phyloP scores from a whole-genome alignment of 2,329 filamentous ascomycete genomes.

The Tympanopsis confertula region DNA sequence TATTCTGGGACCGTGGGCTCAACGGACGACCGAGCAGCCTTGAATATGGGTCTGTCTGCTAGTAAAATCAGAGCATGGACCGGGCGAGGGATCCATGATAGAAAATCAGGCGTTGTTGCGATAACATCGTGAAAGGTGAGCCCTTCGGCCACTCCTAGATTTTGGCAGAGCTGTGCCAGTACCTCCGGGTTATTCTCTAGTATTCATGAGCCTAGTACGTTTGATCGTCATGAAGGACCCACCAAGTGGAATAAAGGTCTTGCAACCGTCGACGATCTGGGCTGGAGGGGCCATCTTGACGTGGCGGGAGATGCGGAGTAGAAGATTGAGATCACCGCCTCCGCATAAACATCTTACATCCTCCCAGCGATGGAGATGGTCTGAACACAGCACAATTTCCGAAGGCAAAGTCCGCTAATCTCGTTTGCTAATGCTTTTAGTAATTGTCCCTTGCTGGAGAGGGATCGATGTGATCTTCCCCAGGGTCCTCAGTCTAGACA shows the following conservation, averaged over 20 bases:
- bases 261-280: not conserved
- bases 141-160: not conserved
- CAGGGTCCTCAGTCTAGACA: too few relatives aligned
- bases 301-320: too few relatives aligned
- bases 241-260: not conserved
- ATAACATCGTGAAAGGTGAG: not conserved
- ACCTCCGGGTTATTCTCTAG: not conserved
- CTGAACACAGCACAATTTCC: too few relatives aligned
- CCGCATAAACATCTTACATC: too few relatives aligned
- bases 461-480: too few relatives aligned
- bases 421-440: too few relatives aligned
- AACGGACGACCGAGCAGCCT: not conserved
- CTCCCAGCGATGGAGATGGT: too few relatives aligned
- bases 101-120: not conserved
- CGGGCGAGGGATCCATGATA: not conserved
- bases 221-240: not conserved
- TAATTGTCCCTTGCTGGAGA: too few relatives aligned
- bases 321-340: too few relatives aligned
- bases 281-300: too few relatives aligned
- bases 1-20: not conserved
- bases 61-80: not conserved
- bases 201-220: not conserved
- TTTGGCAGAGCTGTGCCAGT: not conserved
- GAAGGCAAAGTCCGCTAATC: too few relatives aligned
- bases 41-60: not conserved